Base-by-base conservation (phyloP, 1,284 basidiomycete genomes). In the Xerocomus nothofagi region DNA sequence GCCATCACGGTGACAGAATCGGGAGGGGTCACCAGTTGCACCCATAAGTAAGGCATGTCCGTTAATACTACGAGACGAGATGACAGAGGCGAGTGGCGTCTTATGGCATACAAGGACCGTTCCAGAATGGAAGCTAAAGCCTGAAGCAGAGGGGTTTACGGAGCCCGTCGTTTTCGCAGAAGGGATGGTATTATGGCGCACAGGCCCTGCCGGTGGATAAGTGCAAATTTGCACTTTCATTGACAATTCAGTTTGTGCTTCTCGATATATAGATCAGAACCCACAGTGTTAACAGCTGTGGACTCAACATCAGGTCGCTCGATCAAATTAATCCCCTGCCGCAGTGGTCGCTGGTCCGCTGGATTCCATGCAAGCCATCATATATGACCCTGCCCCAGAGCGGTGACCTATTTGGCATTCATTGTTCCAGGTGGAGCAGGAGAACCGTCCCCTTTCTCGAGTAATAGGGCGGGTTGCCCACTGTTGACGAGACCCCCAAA, bases 51-150 rank as follows among this genome's bases (percentile, higher is more conserved):
- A 29, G 34, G 9, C 36, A 41, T 60, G 42, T 39, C 58, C 58
- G 52, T 48, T 50, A n/a, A 44, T 43, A 51, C 42, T 43, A 51
- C 42, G 57, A 50, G 45, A 47, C 54, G 44, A 43, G 48, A 40
- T 47, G 31, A 30, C 50, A 51, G 44, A 61, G 58, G 56, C 50
- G 61, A 65, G 63, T 54, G 56, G 58, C 52, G 58, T 44, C 50
- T 41, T 45, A 45, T 51, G 18, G 33, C 52, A 32, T 38, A 38
- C 32, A 39, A 20, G 38, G 34, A 27, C 24, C 12, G 23, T 53
- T 51, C 45, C 17, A 20, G 43, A 51, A 65, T 59, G 38, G 59
- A 59, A 57, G 44, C 39, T 44, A 26, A 47, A 26, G 24, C 34
- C 26, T 29, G 31, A 32, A 17, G 12, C 26, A 42, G 34, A 18